phyloP scores from a whole-genome alignment of 352 stramenopile species.

The Globisporangium radiosum region DNA sequence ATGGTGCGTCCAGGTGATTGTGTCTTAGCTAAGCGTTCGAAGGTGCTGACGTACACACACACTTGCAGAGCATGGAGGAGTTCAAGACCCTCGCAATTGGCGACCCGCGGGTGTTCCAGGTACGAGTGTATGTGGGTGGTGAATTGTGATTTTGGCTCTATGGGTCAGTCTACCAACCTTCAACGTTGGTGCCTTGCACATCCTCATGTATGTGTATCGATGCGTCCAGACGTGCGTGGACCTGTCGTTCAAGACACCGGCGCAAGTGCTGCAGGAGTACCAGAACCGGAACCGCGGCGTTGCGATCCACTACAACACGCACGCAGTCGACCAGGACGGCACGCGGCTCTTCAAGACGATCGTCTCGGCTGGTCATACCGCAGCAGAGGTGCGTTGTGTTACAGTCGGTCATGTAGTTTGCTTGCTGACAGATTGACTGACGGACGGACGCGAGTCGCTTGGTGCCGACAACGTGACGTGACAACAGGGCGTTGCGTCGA shows the following conservation, averaged over 20 bases:
- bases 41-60: too few species aligned
- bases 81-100: conserved; percentile 60
- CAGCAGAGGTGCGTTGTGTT: conserved; percentile 45
- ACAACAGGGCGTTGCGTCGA: conserved; percentile 55
- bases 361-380: conserved; percentile 53
- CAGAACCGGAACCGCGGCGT: conserved; percentile 75
- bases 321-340: conserved; percentile 40
- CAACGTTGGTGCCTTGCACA: not conserved
- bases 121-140: conserved; percentile 4
- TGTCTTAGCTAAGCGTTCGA: too few species aligned
- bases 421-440: not conserved
- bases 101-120: conserved; percentile 61
- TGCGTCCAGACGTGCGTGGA: conserved; percentile 56
- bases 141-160: too few species aligned
- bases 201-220: not conserved
- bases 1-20: conserved; percentile 23
- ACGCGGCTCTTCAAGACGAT: conserved; percentile 80
- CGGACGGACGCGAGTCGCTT: not conserved
- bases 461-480: not conserved
- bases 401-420: not conserved
- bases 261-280: conserved; percentile 83
- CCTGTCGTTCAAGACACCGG: conserved; percentile 73
- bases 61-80: conserved; percentile 41
- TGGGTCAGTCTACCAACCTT: too few species aligned
- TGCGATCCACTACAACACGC: conserved; percentile 78